These are phyloP conservation scores for Aureobasidium vineae DNA, from an alignment of 2,329 filamentous ascomycete genomes.

Conservation along the genomic window DNA sequence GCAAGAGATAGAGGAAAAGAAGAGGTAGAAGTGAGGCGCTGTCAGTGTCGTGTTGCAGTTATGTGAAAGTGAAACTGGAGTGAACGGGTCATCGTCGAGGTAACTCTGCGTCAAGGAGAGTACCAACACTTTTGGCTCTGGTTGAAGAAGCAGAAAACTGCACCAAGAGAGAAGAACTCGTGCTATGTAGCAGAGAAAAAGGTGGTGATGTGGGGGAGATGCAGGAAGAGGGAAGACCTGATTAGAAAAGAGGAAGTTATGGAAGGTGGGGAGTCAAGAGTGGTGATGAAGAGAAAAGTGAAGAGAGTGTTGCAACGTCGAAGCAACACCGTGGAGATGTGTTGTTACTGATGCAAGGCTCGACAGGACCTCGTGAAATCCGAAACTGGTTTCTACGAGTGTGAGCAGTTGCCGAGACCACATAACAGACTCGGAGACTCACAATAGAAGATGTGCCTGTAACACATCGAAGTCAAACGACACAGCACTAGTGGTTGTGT, in stretches of 20 bases:
- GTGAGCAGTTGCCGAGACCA: not conserved
- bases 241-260: not conserved
- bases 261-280: not conserved
- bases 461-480: not conserved
- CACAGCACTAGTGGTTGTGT: not conserved
- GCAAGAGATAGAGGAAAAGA: no score
- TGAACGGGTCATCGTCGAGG: no score
- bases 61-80: not conserved
- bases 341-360: not conserved
- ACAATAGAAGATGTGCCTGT: not conserved
- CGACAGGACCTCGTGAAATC: not conserved
- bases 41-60: no score
- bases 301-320: not conserved
- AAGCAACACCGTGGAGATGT: not conserved
- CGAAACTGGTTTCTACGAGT: not conserved
- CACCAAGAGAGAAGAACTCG: not conserved
- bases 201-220: not conserved
- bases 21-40: no score
- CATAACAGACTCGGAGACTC: not conserved
- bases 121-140: not conserved
- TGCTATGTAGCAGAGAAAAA: not conserved
- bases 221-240: no score
- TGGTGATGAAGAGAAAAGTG: not conserved
- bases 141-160: no score
- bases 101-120: no score